Percentiles rank a stretch among this genome's conserved stretches.
Evolutionary conservation across 2,329 filamentous ascomycete species (phyloP).

Genomic region (Colletotrichum viniferum): DNA sequence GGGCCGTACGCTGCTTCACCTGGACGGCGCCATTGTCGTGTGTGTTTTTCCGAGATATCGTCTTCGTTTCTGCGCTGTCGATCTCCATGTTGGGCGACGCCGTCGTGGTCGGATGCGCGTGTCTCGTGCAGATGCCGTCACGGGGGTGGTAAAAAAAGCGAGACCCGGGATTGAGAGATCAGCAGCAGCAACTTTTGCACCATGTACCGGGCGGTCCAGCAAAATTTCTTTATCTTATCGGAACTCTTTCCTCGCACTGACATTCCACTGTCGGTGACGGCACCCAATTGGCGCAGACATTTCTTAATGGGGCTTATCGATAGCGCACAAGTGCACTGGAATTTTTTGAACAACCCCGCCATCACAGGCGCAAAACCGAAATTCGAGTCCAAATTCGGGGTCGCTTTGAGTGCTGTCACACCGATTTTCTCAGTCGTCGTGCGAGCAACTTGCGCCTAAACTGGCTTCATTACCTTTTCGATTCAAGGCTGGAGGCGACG

Average conservation of each 20-base stretch:
- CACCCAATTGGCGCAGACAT: slow-evolving; percentile 26
- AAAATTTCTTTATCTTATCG: slow-evolving; percentile 18
- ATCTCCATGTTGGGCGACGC: slow-evolving; percentile 36
- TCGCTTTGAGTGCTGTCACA: background rate
- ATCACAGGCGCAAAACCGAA: slow-evolving; percentile 3
- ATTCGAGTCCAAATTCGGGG: background rate
- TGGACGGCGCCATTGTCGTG: slow-evolving; percentile 59
- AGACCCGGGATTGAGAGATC: background rate
- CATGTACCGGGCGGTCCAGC: background rate
- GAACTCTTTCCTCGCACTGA: slow-evolving; percentile 9
- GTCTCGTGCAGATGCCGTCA: background rate
- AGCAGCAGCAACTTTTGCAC: background rate
- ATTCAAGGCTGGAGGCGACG: slow-evolving; percentile 81
- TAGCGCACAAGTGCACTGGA: slow-evolving; percentile 33
- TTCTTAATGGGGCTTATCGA: slow-evolving; percentile 34
- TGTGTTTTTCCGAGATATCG: slow-evolving; percentile 36
- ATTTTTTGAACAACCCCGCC: background rate
- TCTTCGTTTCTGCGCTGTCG: slow-evolving; percentile 36
- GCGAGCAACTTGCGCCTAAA: slow-evolving; percentile 37
- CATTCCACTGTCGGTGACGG: slow-evolving; percentile 26
- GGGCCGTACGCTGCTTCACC: slow-evolving; percentile 55
- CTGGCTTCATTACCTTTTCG: slow-evolving; percentile 79
- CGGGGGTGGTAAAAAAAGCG: background rate
- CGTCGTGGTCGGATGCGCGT: background rate
- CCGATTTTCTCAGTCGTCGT: background rate